Conservation (phyloP, 768 basidiomycete species). For the Auricularia sp. region DNA sequence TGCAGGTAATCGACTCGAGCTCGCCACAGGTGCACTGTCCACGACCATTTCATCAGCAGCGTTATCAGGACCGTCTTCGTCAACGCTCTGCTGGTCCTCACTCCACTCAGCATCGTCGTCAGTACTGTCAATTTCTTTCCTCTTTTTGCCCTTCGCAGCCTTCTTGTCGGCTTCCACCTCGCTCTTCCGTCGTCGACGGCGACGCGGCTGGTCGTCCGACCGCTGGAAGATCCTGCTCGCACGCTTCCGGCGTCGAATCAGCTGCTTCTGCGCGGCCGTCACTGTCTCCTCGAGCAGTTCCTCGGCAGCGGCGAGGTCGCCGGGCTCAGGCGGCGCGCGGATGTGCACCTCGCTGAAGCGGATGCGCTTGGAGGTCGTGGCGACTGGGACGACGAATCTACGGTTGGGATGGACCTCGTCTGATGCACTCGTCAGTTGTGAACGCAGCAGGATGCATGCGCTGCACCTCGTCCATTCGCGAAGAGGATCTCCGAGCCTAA, state of each 20-base stretch:
- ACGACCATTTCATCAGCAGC: too few relatives aligned
- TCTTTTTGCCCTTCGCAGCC: not conserved
- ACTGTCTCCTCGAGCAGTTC: not conserved
- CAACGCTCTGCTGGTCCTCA: too few relatives aligned
- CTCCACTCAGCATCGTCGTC: too few relatives aligned
- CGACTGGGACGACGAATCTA: slow-evolving; percentile 43
- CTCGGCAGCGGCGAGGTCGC: not conserved
- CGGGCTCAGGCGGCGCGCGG: slow-evolving; percentile 26
- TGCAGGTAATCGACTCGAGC: too few relatives aligned
- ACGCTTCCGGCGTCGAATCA: not conserved
- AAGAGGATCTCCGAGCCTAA: slow-evolving; percentile 73
- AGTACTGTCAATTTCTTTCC: too few relatives aligned
- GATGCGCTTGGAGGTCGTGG: slow-evolving; percentile 58
- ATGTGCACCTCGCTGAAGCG: slow-evolving; percentile 66
- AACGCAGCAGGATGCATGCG: not conserved
- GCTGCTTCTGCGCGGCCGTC: not conserved
- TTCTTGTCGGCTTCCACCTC: not conserved
- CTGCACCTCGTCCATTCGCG: slow-evolving; percentile 45
- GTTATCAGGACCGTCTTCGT: too few relatives aligned
- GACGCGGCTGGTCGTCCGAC: not conserved
- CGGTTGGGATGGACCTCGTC: slow-evolving; percentile 41
- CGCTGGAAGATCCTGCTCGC: not conserved
- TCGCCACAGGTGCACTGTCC: too few relatives aligned
- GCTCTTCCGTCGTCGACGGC: not conserved
- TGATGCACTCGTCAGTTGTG: slow-evolving; percentile 6